phyloP scores from a whole-genome alignment of 768 basidiomycete species.

The Holtermanniella nyarrowii region DNA sequence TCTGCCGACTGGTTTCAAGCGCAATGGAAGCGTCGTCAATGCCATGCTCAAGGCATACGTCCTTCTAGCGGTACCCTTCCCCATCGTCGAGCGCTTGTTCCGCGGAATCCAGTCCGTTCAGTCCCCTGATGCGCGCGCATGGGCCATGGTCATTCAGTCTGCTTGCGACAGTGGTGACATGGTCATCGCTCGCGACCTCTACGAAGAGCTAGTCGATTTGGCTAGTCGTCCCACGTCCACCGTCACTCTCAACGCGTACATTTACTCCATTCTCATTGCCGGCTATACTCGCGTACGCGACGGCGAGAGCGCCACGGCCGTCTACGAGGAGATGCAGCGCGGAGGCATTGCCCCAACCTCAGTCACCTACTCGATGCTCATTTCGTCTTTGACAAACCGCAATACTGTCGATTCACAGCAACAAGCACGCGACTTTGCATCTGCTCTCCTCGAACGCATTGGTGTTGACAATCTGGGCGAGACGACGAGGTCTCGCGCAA shows the following conservation, averaged over 20 bases:
- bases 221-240: background rate
- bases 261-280: conserved; percentile 28
- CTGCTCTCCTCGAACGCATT: conserved; percentile 44
- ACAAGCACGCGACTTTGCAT: conserved; percentile 59
- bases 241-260: conserved; percentile 17
- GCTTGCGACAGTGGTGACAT: conserved; percentile 65
- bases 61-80: conserved; percentile 65
- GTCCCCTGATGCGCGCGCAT: conserved; percentile 46
- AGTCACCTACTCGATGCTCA: conserved; percentile 57
- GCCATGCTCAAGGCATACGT: conserved; percentile 75
- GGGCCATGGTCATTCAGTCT: conserved; percentile 64
- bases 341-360: conserved; percentile 59
- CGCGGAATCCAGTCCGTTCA: conserved; percentile 22
- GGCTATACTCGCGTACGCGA: conserved; percentile 53
- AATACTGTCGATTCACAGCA: conserved; percentile 47
- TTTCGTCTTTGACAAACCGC: conserved; percentile 53
- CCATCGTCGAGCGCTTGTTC: conserved; percentile 55
- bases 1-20: conserved; percentile 39
- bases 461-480: conserved; percentile 10
- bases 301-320: conserved; percentile 49
- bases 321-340: conserved; percentile 61
- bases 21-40: conserved; percentile 51
- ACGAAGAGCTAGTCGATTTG: conserved; percentile 52
- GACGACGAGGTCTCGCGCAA: conserved; percentile 5
- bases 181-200: conserved; percentile 56